phyloP scores from a whole-genome alignment of 139 green algal genomes.

The Mesotaenium endlicherianum region DNA sequence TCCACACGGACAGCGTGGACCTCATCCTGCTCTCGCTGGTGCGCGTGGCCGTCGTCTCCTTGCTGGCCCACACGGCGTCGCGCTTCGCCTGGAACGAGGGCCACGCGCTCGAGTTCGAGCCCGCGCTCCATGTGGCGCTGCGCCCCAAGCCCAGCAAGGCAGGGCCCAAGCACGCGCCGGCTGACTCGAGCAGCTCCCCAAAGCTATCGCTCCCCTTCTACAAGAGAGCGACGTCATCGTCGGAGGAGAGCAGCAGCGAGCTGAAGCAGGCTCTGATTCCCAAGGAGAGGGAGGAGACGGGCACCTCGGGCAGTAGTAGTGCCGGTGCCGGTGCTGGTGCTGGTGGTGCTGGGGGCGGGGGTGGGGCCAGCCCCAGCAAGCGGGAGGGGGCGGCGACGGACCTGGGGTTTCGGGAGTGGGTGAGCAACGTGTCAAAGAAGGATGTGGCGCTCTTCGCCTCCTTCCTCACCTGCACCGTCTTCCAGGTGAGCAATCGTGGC shows the following conservation, averaged over 20 bases:
- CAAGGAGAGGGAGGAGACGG: not conserved
- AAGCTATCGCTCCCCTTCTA: not conserved
- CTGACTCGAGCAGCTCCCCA: too few species aligned
- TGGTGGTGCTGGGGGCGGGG: too few species aligned
- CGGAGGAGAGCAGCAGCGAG: not conserved
- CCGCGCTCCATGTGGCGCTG: not conserved
- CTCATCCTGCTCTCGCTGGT: conserved; percentile 6
- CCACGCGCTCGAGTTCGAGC: not conserved
- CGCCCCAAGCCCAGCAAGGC: not conserved
- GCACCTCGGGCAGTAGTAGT: not conserved
- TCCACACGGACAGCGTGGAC: conserved; percentile 11
- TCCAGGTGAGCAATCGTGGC: conserved; percentile 41
- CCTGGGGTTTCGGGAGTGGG: conserved; percentile 26
- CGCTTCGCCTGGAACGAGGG: not conserved
- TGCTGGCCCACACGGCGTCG: not conserved
- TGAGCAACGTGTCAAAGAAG: conserved; percentile 23
- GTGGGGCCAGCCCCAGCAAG: not conserved
- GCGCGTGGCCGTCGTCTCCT: not conserved
- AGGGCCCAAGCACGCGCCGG: not conserved
- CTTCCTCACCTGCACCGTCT: conserved; percentile 44
- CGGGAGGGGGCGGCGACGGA: not conserved
- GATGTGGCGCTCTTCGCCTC: conserved; percentile 32
- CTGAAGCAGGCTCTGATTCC: not conserved
- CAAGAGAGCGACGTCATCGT: too few species aligned
- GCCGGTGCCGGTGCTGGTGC: too few species aligned